Percentiles rank a stretch among this genome's conserved stretches.
Conservation (phyloP, 768 basidiomycete genomes). For the Obba rivulosa region DNA sequence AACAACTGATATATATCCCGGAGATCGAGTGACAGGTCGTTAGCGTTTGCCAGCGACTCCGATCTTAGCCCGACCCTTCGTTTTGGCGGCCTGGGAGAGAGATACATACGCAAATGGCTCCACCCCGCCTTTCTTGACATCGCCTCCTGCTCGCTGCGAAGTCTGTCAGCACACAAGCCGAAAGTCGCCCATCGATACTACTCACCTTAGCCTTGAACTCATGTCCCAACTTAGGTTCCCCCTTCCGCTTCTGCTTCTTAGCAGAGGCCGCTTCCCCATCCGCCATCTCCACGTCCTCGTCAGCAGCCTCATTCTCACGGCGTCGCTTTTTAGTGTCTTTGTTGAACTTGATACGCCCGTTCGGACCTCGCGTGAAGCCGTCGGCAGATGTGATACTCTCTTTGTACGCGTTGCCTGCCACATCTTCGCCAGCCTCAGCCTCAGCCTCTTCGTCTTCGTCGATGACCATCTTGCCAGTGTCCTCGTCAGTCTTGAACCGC, state of each 20-base stretch:
- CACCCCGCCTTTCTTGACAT: slow-evolving; percentile 79
- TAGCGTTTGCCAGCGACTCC: slow-evolving; percentile 63
- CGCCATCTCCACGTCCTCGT: slow-evolving; percentile 67
- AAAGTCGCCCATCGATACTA: slow-evolving; percentile 4
- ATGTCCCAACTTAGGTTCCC: slow-evolving; percentile 60
- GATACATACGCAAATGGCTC: slow-evolving; percentile 94
- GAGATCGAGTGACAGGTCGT: slow-evolving; percentile 3
- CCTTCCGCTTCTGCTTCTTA: slow-evolving; percentile 46
- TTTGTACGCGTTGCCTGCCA: slow-evolving; percentile 73
- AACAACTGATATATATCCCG: too few relatives aligned
- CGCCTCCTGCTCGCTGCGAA: slow-evolving; percentile 86
- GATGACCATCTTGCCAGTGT: slow-evolving; percentile 77
- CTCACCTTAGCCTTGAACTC: slow-evolving; percentile 96
- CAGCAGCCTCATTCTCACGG: slow-evolving; percentile 54
- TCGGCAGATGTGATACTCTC: slow-evolving; percentile 82
- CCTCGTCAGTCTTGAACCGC: slow-evolving; percentile 82
- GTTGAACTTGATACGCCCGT: slow-evolving; percentile 89
- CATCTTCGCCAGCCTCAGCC: slow-evolving; percentile 39
- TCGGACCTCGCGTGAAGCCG: slow-evolving; percentile 80
- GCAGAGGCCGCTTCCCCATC: slow-evolving; percentile 49
- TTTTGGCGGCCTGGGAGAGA: slow-evolving; percentile 77
- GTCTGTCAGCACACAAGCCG: slow-evolving; percentile 8
- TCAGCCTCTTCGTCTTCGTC: slow-evolving; percentile 47
- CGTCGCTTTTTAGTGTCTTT: slow-evolving; percentile 95
- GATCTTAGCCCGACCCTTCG: slow-evolving; percentile 41